Evolutionary conservation across 2,329 filamentous ascomycete genomes (phyloP), one percentile per base, ranked within the genome.

Genomic region (Botrytis porri): DNA sequence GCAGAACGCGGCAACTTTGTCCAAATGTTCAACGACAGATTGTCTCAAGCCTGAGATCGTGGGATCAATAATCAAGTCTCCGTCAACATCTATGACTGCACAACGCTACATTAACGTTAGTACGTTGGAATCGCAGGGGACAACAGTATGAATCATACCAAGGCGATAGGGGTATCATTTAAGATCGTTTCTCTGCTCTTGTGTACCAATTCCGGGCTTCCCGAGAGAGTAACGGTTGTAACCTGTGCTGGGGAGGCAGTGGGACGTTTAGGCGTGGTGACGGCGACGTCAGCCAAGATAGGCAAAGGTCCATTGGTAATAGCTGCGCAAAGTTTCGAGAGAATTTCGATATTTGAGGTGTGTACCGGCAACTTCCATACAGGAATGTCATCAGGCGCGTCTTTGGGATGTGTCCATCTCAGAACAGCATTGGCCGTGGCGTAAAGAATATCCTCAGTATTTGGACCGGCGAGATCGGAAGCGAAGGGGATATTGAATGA

Each of bases 401-500:
- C 94, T 81, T 93, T 93, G 75, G 95, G 92, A 83, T 97, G 95
- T 69, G 94, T 96, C 96, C 96, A 99, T 82, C 93, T 90, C 77
- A 95, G 88, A 76, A 97, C 90, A 74, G 95, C 95, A 78, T 94
- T 93, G 73, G 90, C 89, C 76, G 93, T 97, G 76, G 95, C 94
- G 84, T 98, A 95, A 75, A 98, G 88, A 79, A 99, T 93, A 83
- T 98, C 95, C 83, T 98, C 94, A 77, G 92, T 92, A 80, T 98
- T 94, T 76, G 96, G 96, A 48, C 96, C 96, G 75, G 93, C 89
- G 75, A 99, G 90, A 80, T 95, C 95, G 76, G 93, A 97, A 78
- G 94, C 91, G 84, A 98, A 98, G 75, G 96, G 96, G 66, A 99
- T 92, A 82, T 98, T 98, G 90, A 99, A 98, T 77, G 94, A 95